Conservation (phyloP, 176 grass and related monocot species). For the Aegilops bicornis region DNA sequence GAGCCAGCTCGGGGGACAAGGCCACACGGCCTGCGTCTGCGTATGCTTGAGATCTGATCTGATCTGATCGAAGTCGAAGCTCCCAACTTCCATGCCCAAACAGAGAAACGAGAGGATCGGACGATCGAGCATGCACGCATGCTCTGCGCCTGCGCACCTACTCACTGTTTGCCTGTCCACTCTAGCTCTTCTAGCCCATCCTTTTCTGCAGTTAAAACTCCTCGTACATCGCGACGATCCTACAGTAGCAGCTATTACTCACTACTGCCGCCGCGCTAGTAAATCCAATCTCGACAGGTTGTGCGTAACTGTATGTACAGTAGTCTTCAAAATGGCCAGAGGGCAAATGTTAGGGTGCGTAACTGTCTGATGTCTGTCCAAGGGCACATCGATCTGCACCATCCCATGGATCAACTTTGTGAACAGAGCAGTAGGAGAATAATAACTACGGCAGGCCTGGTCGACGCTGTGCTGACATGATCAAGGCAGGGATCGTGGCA, state of each 20-base stretch:
- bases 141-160: background rate
- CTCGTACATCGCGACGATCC: background rate
- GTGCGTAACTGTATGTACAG: too few relatives aligned
- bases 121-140: background rate
- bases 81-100: background rate
- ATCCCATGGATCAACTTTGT: background rate
- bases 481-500: background rate
- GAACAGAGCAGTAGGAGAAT: background rate
- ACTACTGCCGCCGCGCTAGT: background rate
- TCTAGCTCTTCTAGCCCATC: background rate
- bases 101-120: too few relatives aligned
- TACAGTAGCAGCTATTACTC: background rate
- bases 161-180: background rate
- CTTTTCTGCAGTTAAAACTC: constrained; percentile 4
- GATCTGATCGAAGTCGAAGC: too few relatives aligned
- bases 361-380: background rate
- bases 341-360: background rate
- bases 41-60: background rate
- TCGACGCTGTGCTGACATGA: constrained; percentile 25
- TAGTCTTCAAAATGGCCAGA: too few relatives aligned
- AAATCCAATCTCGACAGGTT: background rate
- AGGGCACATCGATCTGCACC: background rate
- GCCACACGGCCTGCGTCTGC: too few relatives aligned
- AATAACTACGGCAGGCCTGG: background rate
- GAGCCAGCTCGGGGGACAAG: too few relatives aligned